Percentiles rank a stretch among this genome's conserved stretches.
Conservation (phyloP, 805 yeast species). For the Nakazawaea peltata region DNA sequence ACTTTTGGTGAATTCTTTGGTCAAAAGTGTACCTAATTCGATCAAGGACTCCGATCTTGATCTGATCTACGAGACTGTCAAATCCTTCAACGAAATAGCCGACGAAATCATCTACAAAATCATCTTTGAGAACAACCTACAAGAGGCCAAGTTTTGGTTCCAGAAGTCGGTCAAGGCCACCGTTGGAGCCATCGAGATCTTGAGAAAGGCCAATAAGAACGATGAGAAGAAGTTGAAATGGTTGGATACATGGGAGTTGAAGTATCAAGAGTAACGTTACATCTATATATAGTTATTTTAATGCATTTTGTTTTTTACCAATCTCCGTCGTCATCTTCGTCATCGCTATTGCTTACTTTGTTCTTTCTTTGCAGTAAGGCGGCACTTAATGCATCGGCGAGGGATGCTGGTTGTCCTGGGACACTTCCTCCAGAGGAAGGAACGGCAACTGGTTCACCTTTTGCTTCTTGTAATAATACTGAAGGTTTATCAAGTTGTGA, state of each 20-base stretch:
- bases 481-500: slow-evolving; percentile 75
- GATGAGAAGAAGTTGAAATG: slow-evolving; percentile 50
- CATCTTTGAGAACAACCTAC: slow-evolving; percentile 35
- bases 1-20: slow-evolving; percentile 47
- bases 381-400: slow-evolving; percentile 84
- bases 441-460: slow-evolving; percentile 43
- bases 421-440: slow-evolving; percentile 31
- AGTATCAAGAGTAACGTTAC: slow-evolving; percentile 23
- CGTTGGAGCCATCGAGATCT: slow-evolving; percentile 24
- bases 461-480: slow-evolving; percentile 61
- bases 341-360: slow-evolving; percentile 75
- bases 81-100: slow-evolving; percentile 31
- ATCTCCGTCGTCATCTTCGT: slow-evolving; percentile 75
- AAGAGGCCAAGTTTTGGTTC: slow-evolving; percentile 25
- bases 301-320: slow-evolving; percentile 33
- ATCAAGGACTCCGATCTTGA: slow-evolving; percentile 10
- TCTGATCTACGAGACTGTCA: slow-evolving; percentile 25
- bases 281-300: neutral
- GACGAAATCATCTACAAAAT: slow-evolving; percentile 56
- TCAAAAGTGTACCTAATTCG: slow-evolving; percentile 44
- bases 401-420: slow-evolving; percentile 52
- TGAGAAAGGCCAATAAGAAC: slow-evolving; percentile 37
- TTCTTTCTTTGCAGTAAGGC: slow-evolving; percentile 79
- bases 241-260: slow-evolving; percentile 45
- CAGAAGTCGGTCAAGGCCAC: slow-evolving; percentile 15